Base-by-base conservation (phyloP, 768 basidiomycete genomes). In the Rhodotorula toruloides region DNA sequence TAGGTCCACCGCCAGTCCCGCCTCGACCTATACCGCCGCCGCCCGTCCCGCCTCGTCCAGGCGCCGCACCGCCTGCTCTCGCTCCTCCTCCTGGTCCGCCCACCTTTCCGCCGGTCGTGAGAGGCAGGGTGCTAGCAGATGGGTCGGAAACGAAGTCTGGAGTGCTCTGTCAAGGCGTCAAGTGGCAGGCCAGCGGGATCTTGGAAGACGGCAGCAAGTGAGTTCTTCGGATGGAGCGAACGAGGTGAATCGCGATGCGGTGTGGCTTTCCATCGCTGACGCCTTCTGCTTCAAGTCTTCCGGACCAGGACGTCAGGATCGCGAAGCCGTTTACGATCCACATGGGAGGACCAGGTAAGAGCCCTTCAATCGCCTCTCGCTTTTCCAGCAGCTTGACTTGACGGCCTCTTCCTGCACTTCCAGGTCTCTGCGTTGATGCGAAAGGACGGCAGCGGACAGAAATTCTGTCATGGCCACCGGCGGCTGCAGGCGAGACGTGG, bases 391-490 rank as follows among this genome's bases (percentile, higher is more conserved):
- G 12, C 10, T n/a, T 16, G 17, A 13, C 27, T 7, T 6, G 31
- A 2, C 12, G 22, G 3, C 34, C 27, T 31, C 11, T 3, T 3
- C 8, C 31, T 3, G n/a, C 11, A 22, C 16, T 2, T 7, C 10
- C 55, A 65, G 65, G 44, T 5, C 56, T 47, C 4, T 58, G 54
- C 42, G 6, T 40, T 32, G 66, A 63, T 46, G 44, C 37, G n/a
- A 63, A 63, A 29, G 66, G 61, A 2, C 55, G 66, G 0, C 66
- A 67, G 27, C 44, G 67, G 1, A 68, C 50, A 19, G 67, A 68
- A 37, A 43, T 68, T 37, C 42, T 68, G 21, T 59, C 57, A 0
- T 68, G 67, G 67, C 67, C 67, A 7, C 67, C 67, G 0, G 10
- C 67, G 0, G 58, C 63, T 0, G 21, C 67, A 0, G 58, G 58